Conservation (phyloP, 148 eudicot species). For the Pouteria glomerata region DNA sequence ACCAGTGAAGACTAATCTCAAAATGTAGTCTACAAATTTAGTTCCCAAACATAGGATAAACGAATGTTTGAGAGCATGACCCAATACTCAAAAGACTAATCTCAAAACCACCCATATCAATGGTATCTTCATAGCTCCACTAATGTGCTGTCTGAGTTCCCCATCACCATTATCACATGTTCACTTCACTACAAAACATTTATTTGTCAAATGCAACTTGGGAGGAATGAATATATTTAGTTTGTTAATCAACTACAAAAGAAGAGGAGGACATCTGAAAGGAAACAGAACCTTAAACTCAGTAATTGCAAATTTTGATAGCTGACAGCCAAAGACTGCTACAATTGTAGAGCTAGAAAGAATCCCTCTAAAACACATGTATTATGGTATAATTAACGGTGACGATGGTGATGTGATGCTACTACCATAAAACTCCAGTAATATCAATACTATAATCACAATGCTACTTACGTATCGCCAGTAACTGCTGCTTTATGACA, state of each 20-base stretch:
- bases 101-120: neutral
- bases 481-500: conserved; percentile 95
- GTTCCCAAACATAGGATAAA: neutral
- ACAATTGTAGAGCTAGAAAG: neutral
- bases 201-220: neutral
- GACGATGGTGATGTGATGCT: no score
- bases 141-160: neutral
- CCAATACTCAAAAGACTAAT: neutral
- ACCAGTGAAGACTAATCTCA: no score
- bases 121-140: neutral
- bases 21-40: no score
- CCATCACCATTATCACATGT: neutral
- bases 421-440: neutral
- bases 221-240: neutral
- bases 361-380: conserved; percentile 5
- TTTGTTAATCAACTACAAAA: no score
- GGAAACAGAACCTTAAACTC: no score
- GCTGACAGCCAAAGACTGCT: no score
- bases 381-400: no score
- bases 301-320: no score
- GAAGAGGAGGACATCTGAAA: no score
- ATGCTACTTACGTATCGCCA: conserved; percentile 90
- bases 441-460: neutral
- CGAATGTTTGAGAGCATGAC: conserved; percentile 2
- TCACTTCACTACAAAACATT: neutral